Percentiles rank a stretch among this genome's conserved stretches.
Evolutionary conservation across 2,329 filamentous ascomycete species (phyloP).

Genomic region (Chrysosporium keratinophilum): DNA sequence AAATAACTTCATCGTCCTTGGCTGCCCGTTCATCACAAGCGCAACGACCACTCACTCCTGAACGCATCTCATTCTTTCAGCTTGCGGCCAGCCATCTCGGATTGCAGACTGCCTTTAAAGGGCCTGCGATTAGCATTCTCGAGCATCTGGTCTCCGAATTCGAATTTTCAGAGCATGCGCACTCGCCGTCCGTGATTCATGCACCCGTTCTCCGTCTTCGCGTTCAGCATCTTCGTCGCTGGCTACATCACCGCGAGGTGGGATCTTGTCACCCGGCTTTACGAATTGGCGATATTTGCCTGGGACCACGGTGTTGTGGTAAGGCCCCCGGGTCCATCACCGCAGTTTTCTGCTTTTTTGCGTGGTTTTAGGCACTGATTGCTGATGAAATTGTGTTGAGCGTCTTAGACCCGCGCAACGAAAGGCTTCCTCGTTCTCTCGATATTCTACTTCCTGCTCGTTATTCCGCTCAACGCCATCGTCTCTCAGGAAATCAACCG

Average conservation of each 20-base stretch:
- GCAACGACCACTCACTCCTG: not conserved
- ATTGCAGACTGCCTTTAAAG: not conserved
- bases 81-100: not conserved
- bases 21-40: not conserved
- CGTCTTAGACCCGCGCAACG: constrained; percentile 61
- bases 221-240: constrained; percentile 96
- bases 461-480: constrained; percentile 73
- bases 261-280: constrained; percentile 92
- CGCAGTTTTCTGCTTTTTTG: not conserved
- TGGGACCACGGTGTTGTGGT: constrained; percentile 98
- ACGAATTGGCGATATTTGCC: constrained; percentile 93
- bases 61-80: not conserved
- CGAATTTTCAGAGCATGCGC: constrained; percentile 25
- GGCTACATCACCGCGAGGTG: constrained; percentile 99
- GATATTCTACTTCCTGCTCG: constrained; percentile 70
- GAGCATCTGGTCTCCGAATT: not conserved
- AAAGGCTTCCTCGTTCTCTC: constrained; percentile 79
- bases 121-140: not conserved
- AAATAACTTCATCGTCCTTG: too few species aligned
- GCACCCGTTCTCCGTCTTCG: constrained; percentile 96
- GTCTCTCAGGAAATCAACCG: constrained; percentile 68
- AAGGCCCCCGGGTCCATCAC: too few species aligned
- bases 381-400: constrained; percentile 4
- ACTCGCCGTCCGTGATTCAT: constrained; percentile 44
- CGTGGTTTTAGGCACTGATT: not conserved